Base-by-base conservation (phyloP, 768 basidiomycete genomes). In the Rossbeevera mucosa region DNA sequence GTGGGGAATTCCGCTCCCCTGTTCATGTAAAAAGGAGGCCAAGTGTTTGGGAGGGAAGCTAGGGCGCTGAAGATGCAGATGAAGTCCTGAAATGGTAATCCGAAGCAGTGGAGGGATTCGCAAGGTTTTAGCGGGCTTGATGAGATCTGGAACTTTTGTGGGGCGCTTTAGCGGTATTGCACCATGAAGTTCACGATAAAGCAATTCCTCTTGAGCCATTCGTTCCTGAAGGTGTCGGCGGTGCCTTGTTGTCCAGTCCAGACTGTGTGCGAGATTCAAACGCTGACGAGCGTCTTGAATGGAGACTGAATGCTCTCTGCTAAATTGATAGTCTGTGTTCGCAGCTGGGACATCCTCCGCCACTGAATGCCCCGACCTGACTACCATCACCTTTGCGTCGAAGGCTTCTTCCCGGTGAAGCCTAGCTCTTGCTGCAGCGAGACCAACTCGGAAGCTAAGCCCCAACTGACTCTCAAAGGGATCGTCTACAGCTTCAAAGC, bases 401-500 rank as follows among this genome's bases (percentile, higher is more conserved):
- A 95, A 95, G 2, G 88, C 91, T 28, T 85, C 82, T 51, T 93
- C 88, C 1, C 92, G 80, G 46, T 84, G 86, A 42, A 83, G 68
- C 26, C 94, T 76, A 13, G 81, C 77, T 47, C 77, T 78, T 36
- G 85, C 83, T 44, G 92, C 93, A 33, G 82, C 80, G 31, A 79
- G 70, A 0, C 91, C 93, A 44, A 82, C 79, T 53, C 80, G 76
- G 76, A 81, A 89, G 26, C 91, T 88, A 8, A 87, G 73, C 30
- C 82, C 87, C 18, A 96, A 70, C 53, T 76, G 80, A 14, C 80
- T 78, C 68, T 98, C 94, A 51, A 96, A 82, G 1, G 85, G 80
- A 59, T 93, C 89, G 66, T 98, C 94, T 21, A 83, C 81, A 22
- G 84, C 84, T 67, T 96, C 93, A 8, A 91, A 61, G 44, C 81